Percentiles rank a stretch among this genome's conserved stretches.
Conservation (phyloP, 2,329 filamentous ascomycete genomes). For the Neonectria sp. region DNA sequence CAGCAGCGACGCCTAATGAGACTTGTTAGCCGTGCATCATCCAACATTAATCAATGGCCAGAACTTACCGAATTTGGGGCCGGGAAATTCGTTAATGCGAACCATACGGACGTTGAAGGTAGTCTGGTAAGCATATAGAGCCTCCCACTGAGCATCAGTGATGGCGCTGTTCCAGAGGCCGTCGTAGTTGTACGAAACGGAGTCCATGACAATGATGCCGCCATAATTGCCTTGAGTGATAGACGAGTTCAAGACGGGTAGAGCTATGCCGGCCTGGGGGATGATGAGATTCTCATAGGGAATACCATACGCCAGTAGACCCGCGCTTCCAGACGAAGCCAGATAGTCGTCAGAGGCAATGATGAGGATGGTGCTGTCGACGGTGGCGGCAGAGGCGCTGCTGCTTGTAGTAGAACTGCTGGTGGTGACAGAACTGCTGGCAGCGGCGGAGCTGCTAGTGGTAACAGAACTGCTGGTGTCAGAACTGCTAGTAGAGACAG, state of each 20-base stretch:
- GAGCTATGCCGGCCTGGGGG: constrained; percentile 19
- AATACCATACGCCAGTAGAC: constrained; percentile 34
- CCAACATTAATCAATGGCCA: no score
- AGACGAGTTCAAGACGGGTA: constrained; percentile 31
- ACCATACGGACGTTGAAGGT: constrained; percentile 33
- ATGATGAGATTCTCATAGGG: constrained; percentile 32
- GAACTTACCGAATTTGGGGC: constrained; percentile 33
- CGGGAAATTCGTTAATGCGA: constrained; percentile 37
- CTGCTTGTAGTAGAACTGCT: constrained; percentile 1
- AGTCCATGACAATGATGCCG: constrained; percentile 27
- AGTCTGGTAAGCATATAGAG: constrained; percentile 32
- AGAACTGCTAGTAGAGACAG: not conserved
- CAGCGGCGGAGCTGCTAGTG: not conserved
- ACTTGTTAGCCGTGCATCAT: not conserved
- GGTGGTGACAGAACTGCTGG: not conserved
- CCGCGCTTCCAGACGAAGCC: constrained; percentile 23
- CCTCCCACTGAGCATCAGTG: constrained; percentile 31
- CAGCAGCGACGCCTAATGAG: constrained; percentile 5
- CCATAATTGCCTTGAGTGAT: constrained; percentile 25
- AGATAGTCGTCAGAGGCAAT: constrained; percentile 14
- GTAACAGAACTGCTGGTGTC: not conserved
- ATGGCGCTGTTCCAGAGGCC: constrained; percentile 33
- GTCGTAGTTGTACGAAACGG: constrained; percentile 32
- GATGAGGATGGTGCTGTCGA: constrained; percentile 24
- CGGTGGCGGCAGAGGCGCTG: not conserved